Base-by-base conservation (phyloP, 441 rosid species). In the Erodium moschatum region DNA sequence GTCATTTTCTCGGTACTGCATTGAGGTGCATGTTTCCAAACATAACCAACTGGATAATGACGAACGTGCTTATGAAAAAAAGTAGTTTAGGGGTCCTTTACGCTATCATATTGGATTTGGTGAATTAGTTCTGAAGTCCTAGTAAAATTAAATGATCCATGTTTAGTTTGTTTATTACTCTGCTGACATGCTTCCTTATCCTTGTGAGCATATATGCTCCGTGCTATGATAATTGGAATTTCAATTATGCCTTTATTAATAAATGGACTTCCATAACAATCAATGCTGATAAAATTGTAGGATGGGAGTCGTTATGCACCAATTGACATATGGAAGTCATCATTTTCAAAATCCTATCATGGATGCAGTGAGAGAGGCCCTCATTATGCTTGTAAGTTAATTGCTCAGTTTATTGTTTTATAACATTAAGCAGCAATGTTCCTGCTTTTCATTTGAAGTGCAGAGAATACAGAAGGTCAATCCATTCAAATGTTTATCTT, bases 291-390 rank as follows among this genome's bases (percentile, higher is more conserved):
- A 48, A 52, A 66, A 40, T 67, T 72, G 75, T 74, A 88, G 93
- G 89, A 79, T 56, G 85, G 82, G 54, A 73, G 79, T 69, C 81
- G 81, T 69, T 78, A 79, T 29, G 84, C 76, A 33, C 82, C 85
- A 11, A 79, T 94, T 78, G 92, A 91, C 83, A 85, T 94, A 52
- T 91, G 99, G 99, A 86, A 88, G 79, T 91, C 99, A 0, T 83
- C 80, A 52, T 80, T 82, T 68, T 80, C 97, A 0, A 79, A 84
- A 54, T 73, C 74, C 73, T 91, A 78, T 74, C 78, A 82, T 70
- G 97, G 97, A 80, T 94, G 99, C 84, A 87, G 94, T 75, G 83
- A 81, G 70, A 89, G 96, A 79, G 87, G 91, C 54, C 84, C 82
- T 66, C 80, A 77, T 44, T 89, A 84, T 74, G 70, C 80, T 38